Evolutionary conservation across 768 basidiomycete genomes (phyloP).

Genomic region (Mycena galericulata): DNA sequence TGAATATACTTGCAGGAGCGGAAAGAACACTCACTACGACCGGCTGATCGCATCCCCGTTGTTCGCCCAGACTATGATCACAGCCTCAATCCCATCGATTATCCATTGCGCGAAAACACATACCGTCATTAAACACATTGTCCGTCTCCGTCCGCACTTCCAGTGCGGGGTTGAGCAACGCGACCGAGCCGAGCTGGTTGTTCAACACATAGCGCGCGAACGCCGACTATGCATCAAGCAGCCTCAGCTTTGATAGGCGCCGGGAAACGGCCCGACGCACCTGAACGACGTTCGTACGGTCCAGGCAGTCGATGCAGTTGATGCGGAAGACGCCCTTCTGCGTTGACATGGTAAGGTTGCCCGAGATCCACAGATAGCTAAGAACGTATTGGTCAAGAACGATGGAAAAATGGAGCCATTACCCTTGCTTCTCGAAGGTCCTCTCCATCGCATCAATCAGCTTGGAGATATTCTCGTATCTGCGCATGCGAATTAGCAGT

Average conservation of each 20-base stretch:
- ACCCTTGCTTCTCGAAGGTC: conserved; percentile 87
- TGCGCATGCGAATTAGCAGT: conserved; percentile 42
- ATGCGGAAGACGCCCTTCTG: conserved; percentile 91
- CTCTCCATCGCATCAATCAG: conserved; percentile 78
- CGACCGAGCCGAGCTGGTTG: conserved; percentile 79
- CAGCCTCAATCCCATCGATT: not conserved
- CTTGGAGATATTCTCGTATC: conserved; percentile 92
- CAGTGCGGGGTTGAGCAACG: conserved; percentile 65
- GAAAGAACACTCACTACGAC: conserved; percentile 71
- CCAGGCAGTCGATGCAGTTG: conserved; percentile 96
- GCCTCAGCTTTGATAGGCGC: not conserved
- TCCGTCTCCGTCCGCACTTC: conserved; percentile 75
- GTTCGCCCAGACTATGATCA: conserved; percentile 89
- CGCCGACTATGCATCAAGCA: conserved; percentile 72
- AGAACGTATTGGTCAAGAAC: not conserved
- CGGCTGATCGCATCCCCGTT: conserved; percentile 96
- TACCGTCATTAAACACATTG: conserved; percentile 84
- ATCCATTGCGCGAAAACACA: conserved; percentile 17
- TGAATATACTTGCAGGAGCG: not conserved
- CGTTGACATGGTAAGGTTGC: conserved; percentile 74
- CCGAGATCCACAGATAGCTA: conserved; percentile 88
- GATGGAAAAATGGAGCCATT: conserved; percentile 31
- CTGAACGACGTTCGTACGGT: conserved; percentile 95
- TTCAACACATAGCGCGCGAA: conserved; percentile 88
- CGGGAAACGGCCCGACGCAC: conserved; percentile 47